Conservation (phyloP, 352 stramenopile species). For the Elongisporangium undulatum region DNA sequence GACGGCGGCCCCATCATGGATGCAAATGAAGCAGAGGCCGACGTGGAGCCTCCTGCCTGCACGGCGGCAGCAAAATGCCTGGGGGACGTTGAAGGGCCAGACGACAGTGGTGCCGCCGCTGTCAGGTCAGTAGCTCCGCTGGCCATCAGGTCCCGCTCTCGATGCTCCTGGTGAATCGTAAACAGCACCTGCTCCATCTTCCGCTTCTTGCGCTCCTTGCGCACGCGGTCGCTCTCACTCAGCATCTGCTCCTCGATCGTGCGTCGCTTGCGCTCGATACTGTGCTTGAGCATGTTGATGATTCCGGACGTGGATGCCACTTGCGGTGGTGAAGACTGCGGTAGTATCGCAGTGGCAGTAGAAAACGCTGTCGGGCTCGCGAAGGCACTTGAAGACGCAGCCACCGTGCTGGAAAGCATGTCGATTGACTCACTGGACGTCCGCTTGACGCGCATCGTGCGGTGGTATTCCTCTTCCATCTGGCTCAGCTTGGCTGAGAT, state of each 20-base stretch:
- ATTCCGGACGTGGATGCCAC: slow-evolving; percentile 23
- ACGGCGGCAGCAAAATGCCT: not conserved
- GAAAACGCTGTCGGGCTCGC: not conserved
- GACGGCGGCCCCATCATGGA: not conserved
- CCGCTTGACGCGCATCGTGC: not conserved
- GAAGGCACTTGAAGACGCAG: not conserved
- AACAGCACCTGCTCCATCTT: slow-evolving; percentile 52
- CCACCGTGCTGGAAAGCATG: not conserved
- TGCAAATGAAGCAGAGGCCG: not conserved
- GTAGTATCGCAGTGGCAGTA: slow-evolving; percentile 1
- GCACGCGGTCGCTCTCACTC: slow-evolving; percentile 49
- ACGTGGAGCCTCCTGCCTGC: not conserved
- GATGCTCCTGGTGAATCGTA: slow-evolving; percentile 44
- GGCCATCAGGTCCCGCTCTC: slow-evolving; percentile 21
- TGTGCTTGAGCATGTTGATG: slow-evolving; percentile 51
- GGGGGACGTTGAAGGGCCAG: not conserved
- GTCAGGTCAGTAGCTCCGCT: not conserved
- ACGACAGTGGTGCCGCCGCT: not conserved
- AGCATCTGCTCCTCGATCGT: slow-evolving; percentile 41
- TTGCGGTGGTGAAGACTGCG: slow-evolving; percentile 1
- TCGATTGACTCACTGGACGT: not conserved
- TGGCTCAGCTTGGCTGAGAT: slow-evolving; percentile 25
- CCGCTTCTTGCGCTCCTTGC: slow-evolving; percentile 53
- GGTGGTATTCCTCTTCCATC: slow-evolving; percentile 45
- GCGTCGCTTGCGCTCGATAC: slow-evolving; percentile 43